A percentile compares a stretch with the other conserved stretches of the same genome.
phyloP scores from a whole-genome alignment of 768 basidiomycete genomes.

The Coprinellus aureogranulatus region DNA sequence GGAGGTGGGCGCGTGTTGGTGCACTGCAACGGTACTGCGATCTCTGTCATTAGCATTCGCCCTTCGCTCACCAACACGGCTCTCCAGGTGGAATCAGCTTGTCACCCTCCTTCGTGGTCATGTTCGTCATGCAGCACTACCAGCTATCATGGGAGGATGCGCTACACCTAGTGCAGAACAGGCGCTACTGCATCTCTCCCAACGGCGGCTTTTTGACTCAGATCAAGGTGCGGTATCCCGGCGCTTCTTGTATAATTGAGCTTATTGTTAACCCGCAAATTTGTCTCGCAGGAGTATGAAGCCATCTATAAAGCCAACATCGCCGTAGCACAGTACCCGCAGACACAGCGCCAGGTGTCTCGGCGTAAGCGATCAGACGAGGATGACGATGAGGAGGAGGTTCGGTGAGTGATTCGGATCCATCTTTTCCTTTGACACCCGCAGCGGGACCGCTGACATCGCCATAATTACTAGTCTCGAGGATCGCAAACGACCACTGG shows the following conservation, averaged over 20 bases:
- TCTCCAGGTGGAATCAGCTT: constrained; percentile 77
- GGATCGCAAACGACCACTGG: constrained; percentile 46
- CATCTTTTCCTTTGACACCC: background rate
- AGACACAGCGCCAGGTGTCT: constrained; percentile 41
- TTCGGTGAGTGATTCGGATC: constrained; percentile 10
- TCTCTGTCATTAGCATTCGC: background rate
- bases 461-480: constrained; percentile 37
- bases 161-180: constrained; percentile 82
- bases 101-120: constrained; percentile 86
- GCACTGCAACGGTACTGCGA: constrained; percentile 76
- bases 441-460: constrained; percentile 1
- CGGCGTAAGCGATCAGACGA: constrained; percentile 74
- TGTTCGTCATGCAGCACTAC: constrained; percentile 89
- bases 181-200: constrained; percentile 90
- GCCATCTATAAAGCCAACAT: constrained; percentile 82
- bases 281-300: constrained; percentile 72
- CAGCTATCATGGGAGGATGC: constrained; percentile 86
- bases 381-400: constrained; percentile 59
- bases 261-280: background rate
- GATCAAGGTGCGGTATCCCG: constrained; percentile 90
- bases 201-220: constrained; percentile 90
- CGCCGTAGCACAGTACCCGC: constrained; percentile 62
- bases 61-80: background rate
- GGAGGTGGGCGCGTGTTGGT: constrained; percentile 76
- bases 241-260: no score